Percentiles rank a stretch among this genome's conserved stretches.
Conservation (phyloP, 495 filamentous ascomycete species). For the Penicillium subrubescens region DNA sequence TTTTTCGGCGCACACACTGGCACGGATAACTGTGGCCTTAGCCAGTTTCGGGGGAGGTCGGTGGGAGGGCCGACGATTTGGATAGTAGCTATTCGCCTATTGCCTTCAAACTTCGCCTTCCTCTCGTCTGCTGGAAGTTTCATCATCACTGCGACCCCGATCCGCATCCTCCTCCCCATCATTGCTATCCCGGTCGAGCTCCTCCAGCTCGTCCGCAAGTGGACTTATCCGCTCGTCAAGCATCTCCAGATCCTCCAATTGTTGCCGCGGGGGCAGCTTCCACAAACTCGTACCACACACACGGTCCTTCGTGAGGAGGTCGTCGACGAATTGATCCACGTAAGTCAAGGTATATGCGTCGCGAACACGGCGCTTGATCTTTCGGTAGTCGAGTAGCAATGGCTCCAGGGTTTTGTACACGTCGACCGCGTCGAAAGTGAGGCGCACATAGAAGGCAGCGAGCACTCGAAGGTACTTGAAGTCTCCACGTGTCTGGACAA, state of each 20-base stretch:
- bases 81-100: not conserved
- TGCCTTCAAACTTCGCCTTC: conserved; percentile 33
- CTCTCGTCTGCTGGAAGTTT: conserved; percentile 12
- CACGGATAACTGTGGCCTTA: not conserved
- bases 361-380: conserved; percentile 73
- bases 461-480: conserved; percentile 91
- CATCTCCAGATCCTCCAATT: conserved; percentile 87
- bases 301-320: conserved; percentile 84
- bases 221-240: conserved; percentile 85
- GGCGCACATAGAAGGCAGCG: conserved; percentile 88
- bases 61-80: not conserved
- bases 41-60: not conserved
- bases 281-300: conserved; percentile 90
- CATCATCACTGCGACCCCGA: conserved; percentile 23
- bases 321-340: conserved; percentile 94
- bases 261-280: conserved; percentile 80
- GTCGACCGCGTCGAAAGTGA: conserved; percentile 81
- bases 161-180: conserved; percentile 32
- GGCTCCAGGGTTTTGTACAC: conserved; percentile 83
- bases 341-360: conserved; percentile 72
- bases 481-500: conserved; percentile 60
- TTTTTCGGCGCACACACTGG: not conserved
- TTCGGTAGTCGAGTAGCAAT: conserved; percentile 78
- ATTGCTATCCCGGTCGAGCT: conserved; percentile 69
- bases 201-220: conserved; percentile 79